phyloP scores from a whole-genome alignment of 2,329 filamentous ascomycete genomes.

The Cladorrhinum sp. region DNA sequence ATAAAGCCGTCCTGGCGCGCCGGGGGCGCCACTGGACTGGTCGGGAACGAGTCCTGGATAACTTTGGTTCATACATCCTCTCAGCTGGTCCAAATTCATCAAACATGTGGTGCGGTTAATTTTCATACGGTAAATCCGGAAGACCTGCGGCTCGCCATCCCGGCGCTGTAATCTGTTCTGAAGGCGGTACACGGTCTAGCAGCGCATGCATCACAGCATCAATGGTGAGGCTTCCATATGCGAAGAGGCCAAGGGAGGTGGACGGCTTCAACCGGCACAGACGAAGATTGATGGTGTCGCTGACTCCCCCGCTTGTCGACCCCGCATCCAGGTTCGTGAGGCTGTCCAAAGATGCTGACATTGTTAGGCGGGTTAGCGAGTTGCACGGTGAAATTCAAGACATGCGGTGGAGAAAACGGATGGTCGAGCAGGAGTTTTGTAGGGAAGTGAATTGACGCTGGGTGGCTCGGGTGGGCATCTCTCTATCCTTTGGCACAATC shows the following conservation, averaged over 20 bases:
- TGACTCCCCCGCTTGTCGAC: neutral
- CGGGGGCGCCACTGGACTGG: neutral
- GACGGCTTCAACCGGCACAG: neutral
- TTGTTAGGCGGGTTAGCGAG: too few species aligned
- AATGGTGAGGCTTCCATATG: constrained; percentile 17
- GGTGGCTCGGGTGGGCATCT: neutral
- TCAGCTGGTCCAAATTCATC: neutral
- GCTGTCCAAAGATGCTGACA: too few species aligned
- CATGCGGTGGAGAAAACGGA: too few species aligned
- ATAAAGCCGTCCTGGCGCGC: constrained; percentile 13
- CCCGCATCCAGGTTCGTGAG: neutral
- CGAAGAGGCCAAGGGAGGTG: constrained; percentile 8
- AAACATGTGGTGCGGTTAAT: neutral
- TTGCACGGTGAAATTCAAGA: too few species aligned
- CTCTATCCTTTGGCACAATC: too few species aligned
- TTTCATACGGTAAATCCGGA: constrained; percentile 13
- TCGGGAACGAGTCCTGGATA: constrained; percentile 19
- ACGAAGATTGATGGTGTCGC: neutral
- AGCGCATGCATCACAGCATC: constrained; percentile 16
- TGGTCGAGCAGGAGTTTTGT: too few species aligned
- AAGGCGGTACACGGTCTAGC: constrained; percentile 15
- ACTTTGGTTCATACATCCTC: neutral
- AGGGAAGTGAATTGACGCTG: too few species aligned
- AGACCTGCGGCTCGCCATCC: constrained; percentile 17
- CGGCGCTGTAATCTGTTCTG: constrained; percentile 1